Conservation (phyloP, 2,329 filamentous ascomycete species). For the Fusarium caatingaense region DNA sequence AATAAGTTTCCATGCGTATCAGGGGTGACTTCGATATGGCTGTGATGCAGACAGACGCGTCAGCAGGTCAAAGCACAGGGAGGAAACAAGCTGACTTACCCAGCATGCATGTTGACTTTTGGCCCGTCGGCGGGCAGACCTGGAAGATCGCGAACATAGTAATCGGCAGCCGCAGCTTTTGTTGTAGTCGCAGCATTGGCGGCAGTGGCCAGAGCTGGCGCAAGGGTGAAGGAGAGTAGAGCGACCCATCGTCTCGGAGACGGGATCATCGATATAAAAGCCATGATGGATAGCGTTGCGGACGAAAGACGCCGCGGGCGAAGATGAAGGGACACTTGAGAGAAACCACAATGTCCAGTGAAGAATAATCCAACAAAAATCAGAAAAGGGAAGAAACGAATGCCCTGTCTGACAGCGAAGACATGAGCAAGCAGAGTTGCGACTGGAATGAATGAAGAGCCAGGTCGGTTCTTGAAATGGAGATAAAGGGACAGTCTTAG, state of each 20-base stretch:
- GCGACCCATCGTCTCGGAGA: constrained; percentile 48
- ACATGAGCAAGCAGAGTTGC: constrained; percentile 29
- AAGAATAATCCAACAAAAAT: constrained; percentile 10
- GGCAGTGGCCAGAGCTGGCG: constrained; percentile 51
- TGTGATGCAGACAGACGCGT: constrained; percentile 53
- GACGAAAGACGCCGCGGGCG: constrained; percentile 34
- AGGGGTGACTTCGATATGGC: constrained; percentile 89
- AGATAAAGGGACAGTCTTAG: constrained; percentile 21
- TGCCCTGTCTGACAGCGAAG: constrained; percentile 13
- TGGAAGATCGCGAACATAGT: constrained; percentile 87
- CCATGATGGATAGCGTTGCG: constrained; percentile 42
- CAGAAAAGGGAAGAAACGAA: constrained; percentile 7
- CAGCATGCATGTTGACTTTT: constrained; percentile 96
- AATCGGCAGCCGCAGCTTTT: constrained; percentile 71
- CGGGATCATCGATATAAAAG: constrained; percentile 40
- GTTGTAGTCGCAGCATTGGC: constrained; percentile 42
- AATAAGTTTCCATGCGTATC: constrained; percentile 93
- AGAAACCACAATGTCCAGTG: constrained; percentile 1
- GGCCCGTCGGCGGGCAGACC: constrained; percentile 80
- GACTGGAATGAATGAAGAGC: constrained; percentile 27
- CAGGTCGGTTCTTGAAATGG: constrained; percentile 6
- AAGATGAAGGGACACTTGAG: constrained; percentile 12
- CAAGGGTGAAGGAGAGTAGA: constrained; percentile 55
- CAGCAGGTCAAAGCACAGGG: constrained; percentile 30
- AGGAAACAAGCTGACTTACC: constrained; percentile 67